A percentile compares a stretch with the other conserved stretches of the same genome.
phyloP scores from a whole-genome alignment of 495 filamentous ascomycete genomes.

The Neurospora discreta region DNA sequence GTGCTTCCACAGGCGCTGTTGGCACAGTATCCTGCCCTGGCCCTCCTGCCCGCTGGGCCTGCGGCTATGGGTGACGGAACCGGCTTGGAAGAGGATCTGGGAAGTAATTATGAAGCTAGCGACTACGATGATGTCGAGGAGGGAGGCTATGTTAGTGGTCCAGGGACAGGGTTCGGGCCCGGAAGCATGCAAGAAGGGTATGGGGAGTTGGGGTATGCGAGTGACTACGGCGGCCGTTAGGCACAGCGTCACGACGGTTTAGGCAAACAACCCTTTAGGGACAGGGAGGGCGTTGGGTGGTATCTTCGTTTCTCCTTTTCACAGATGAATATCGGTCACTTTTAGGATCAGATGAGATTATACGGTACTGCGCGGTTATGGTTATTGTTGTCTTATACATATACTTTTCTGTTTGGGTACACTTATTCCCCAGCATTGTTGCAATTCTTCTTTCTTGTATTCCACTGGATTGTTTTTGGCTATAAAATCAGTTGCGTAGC shows the following conservation, averaged over 20 bases:
- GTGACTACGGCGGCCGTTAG: slow-evolving; percentile 39
- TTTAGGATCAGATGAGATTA: not conserved
- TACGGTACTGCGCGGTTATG: not conserved
- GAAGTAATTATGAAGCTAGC: slow-evolving; percentile 83
- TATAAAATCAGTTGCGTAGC: not conserved
- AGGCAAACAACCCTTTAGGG: not conserved
- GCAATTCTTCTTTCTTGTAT: not conserved
- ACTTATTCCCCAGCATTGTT: not conserved
- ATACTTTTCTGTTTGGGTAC: not conserved
- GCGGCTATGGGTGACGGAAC: slow-evolving; percentile 43
- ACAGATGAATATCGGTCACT: not conserved
- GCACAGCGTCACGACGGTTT: not conserved
- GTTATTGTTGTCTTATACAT: not conserved
- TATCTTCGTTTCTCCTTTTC: not conserved
- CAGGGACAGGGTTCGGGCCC: slow-evolving; percentile 38
- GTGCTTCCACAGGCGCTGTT: slow-evolving; percentile 78
- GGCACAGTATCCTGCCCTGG: slow-evolving; percentile 84
- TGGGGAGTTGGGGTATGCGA: slow-evolving; percentile 41
- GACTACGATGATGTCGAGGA: slow-evolving; percentile 57
- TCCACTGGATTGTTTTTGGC: not conserved
- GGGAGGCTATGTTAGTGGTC: slow-evolving; percentile 44
- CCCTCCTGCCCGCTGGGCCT: slow-evolving; percentile 67
- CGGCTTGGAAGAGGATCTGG: slow-evolving; percentile 59
- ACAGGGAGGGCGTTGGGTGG: not conserved
- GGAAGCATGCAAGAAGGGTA: slow-evolving; percentile 38